Evolutionary conservation across 2,329 filamentous ascomycete genomes (phyloP).

Genomic region (Sporothrix brasiliensis): DNA sequence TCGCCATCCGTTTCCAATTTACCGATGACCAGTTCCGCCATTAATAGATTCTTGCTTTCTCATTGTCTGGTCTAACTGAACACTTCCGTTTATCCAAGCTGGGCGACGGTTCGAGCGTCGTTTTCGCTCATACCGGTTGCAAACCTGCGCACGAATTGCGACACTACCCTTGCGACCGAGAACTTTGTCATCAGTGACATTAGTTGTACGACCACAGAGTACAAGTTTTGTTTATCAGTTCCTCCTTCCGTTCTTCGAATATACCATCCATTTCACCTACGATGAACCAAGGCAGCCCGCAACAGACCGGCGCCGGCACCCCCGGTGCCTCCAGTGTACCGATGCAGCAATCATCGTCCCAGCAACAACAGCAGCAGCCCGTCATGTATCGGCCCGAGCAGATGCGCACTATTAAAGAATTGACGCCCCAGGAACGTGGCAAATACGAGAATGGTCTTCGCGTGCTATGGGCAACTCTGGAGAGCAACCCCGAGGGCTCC

Average conservation of each 20-base stretch:
- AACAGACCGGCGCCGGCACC: conserved; percentile 27
- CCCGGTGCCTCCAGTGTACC: conserved; percentile 24
- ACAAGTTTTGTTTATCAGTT: too few relatives aligned
- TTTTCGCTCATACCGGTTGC: neutral
- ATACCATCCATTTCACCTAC: neutral
- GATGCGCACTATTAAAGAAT: conserved; percentile 54
- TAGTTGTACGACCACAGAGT: neutral
- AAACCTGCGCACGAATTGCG: conserved; percentile 7
- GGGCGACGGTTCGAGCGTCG: too few relatives aligned
- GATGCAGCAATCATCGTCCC: neutral
- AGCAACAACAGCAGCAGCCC: conserved; percentile 31
- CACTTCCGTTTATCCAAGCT: neutral
- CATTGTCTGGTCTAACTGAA: neutral
- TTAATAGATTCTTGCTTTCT: neutral
- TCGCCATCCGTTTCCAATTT: neutral
- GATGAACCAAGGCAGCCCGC: conserved; percentile 33
- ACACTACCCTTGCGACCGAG: neutral
- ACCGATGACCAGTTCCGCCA: neutral
- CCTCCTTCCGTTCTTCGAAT: neutral
- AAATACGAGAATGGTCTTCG: conserved; percentile 63
- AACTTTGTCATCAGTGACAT: neutral
- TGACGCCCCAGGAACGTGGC: conserved; percentile 58
- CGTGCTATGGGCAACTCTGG: conserved; percentile 57
- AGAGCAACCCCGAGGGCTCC: conserved; percentile 53
- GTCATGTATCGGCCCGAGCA: conserved; percentile 55